phyloP scores from a whole-genome alignment of 2,329 filamentous ascomycete genomes.

The Ophiocordyceps sinensis region DNA sequence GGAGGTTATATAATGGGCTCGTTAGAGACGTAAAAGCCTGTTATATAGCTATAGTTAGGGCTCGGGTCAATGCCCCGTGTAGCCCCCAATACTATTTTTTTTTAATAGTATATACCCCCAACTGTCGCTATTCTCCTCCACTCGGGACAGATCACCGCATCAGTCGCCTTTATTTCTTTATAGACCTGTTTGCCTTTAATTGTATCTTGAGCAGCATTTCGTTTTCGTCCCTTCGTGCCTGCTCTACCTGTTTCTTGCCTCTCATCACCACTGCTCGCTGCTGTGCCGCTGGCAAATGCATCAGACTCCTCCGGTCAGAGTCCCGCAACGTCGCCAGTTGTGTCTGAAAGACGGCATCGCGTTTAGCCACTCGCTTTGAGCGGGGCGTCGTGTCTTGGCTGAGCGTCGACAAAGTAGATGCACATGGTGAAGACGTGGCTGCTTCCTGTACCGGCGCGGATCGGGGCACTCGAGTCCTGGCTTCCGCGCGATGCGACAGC shows the following conservation, averaged over 20 bases:
- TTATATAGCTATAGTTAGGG: too few relatives aligned
- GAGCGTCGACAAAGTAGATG: not conserved
- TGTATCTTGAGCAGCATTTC: not conserved
- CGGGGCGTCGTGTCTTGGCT: not conserved
- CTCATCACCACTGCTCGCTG: constrained; percentile 3
- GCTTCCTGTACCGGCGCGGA: too few relatives aligned
- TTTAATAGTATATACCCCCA: too few relatives aligned
- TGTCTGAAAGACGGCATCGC: not conserved
- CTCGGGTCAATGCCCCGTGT: too few relatives aligned
- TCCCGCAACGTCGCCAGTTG: not conserved
- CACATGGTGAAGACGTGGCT: not conserved
- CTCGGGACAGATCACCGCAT: too few relatives aligned
- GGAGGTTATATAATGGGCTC: too few relatives aligned
- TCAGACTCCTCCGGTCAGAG: constrained; percentile 7
- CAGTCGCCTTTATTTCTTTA: not conserved
- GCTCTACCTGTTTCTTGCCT: not conserved
- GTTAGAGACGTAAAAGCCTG: too few relatives aligned
- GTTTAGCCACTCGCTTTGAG: constrained; percentile 8
- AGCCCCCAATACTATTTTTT: too few relatives aligned
- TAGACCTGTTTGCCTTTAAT: not conserved
- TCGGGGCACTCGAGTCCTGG: too few relatives aligned
- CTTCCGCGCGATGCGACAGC: too few relatives aligned
- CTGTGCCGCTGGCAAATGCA: constrained; percentile 6
- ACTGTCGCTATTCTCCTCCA: too few relatives aligned
- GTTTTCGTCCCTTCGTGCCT: not conserved